Percentiles rank a stretch among this genome's conserved stretches.
Evolutionary conservation across 2,329 filamentous ascomycete genomes (phyloP).

Genomic region (Aspergillus uvarum): DNA sequence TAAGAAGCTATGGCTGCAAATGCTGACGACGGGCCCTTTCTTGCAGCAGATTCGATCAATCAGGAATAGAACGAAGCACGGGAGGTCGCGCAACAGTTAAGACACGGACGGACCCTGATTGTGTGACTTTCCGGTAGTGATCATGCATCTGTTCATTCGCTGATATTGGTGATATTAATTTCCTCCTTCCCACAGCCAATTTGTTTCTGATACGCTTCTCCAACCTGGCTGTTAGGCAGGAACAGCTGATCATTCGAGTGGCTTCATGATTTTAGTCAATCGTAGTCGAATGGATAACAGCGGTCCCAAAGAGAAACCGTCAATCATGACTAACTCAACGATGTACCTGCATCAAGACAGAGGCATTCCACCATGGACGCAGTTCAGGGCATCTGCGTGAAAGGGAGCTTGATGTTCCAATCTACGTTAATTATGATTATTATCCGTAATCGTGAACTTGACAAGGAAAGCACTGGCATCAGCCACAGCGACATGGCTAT

Average conservation of each 20-base stretch:
- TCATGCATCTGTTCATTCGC: constrained; percentile 13
- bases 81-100: constrained; percentile 14
- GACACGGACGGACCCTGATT: constrained; percentile 15
- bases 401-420: neutral
- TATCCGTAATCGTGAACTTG: neutral
- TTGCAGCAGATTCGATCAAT: constrained; percentile 17
- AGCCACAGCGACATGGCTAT: neutral
- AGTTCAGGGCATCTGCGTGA: neutral
- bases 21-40: constrained; percentile 17
- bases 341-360: neutral
- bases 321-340: neutral
- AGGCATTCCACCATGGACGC: neutral
- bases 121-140: constrained; percentile 6
- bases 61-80: constrained; percentile 16
- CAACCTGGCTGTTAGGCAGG: neutral
- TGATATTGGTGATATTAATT: neutral
- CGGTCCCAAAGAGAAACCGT: neutral
- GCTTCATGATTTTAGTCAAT: neutral
- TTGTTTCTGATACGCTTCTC: neutral
- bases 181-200: neutral
- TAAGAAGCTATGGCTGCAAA: constrained; percentile 6
- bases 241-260: constrained; percentile 1
- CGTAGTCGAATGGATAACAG: neutral
- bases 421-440: neutral
- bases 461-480: neutral